Evolutionary conservation across 108 stramenopile genomes (phyloP).

Genomic region (Licmophora abbreviata): DNA sequence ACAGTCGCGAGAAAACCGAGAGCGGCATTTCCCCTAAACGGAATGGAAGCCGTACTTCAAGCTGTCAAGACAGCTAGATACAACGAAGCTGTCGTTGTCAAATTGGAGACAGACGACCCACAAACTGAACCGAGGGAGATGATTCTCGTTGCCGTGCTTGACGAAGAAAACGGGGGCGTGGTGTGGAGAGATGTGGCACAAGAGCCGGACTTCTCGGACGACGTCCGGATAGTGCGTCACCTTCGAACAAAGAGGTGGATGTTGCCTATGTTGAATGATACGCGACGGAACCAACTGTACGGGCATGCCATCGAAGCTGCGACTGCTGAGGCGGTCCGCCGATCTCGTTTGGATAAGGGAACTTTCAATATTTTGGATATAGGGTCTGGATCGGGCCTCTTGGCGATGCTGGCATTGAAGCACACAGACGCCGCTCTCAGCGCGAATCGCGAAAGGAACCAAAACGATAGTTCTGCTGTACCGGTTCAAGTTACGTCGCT

Average conservation of each 20-base stretch:
- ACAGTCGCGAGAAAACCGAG: too few relatives aligned
- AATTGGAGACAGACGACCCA: background rate
- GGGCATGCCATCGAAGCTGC: constrained; percentile 49
- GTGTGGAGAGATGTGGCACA: constrained; percentile 39
- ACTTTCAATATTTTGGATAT: constrained; percentile 53
- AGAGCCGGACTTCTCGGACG: constrained; percentile 1
- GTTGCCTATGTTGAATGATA: constrained; percentile 83
- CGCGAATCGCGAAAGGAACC: background rate
- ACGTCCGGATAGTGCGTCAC: constrained; percentile 24
- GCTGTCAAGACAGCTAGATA: constrained; percentile 2
- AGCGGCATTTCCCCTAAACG: background rate
- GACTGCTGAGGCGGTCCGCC: background rate
- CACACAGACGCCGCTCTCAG: constrained; percentile 11
- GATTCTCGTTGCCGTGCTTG: constrained; percentile 51
- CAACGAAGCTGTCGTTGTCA: constrained; percentile 4
- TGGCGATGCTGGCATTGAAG: constrained; percentile 62
- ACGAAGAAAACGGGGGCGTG: constrained; percentile 60
- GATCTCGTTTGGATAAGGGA: constrained; percentile 9
- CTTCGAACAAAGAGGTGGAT: constrained; percentile 75
- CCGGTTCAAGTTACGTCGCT: constrained; percentile 34
- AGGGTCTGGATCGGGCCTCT: constrained; percentile 71
- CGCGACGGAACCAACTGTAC: constrained; percentile 50
- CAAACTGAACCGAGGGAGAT: constrained; percentile 21
- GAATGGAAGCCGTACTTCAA: background rate
- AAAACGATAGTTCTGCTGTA: background rate